Evolutionary conservation across 2,329 filamentous ascomycete genomes (phyloP).

Genomic region (Gaeumannomyces sp.): DNA sequence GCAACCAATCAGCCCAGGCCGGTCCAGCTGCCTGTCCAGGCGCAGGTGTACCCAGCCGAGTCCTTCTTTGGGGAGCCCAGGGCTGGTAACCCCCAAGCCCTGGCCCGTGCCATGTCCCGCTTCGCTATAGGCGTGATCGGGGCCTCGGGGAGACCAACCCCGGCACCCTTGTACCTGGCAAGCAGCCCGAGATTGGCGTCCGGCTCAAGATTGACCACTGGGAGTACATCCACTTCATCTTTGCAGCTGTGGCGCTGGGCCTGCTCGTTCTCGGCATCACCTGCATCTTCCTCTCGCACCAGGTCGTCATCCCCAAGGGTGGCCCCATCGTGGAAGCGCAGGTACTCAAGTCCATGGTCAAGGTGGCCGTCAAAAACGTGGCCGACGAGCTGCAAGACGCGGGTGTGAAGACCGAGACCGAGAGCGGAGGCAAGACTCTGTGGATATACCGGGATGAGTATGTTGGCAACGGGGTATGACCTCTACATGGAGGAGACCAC

Average conservation of each 20-base stretch:
- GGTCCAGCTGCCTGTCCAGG: constrained; percentile 22
- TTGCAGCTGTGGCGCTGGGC: constrained; percentile 14
- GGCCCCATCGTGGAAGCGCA: constrained; percentile 11
- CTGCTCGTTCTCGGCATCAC: constrained; percentile 15
- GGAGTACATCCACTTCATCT: constrained; percentile 25
- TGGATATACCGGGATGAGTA: constrained; percentile 9
- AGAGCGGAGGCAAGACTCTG: neutral
- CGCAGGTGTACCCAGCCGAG: constrained; percentile 36
- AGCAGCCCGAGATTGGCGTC: constrained; percentile 26
- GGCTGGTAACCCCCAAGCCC: constrained; percentile 20
- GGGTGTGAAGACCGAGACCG: neutral
- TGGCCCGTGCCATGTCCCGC: constrained; percentile 21
- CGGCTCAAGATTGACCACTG: constrained; percentile 27
- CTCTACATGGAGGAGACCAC: constrained; percentile 8
- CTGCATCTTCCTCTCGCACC: constrained; percentile 8
- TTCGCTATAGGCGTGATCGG: constrained; percentile 32
- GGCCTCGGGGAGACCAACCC: constrained; percentile 24
- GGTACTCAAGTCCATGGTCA: constrained; percentile 38
- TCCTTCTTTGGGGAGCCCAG: constrained; percentile 29
- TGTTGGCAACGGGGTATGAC: constrained; percentile 7
- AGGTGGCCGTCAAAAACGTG: constrained; percentile 1
- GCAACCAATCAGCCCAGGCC: constrained; percentile 9
- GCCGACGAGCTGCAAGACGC: constrained; percentile 36
- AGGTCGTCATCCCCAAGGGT: constrained; percentile 10
- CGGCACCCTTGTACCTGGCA: constrained; percentile 20